Percentiles rank a stretch among this genome's conserved stretches.
Evolutionary conservation across 495 filamentous ascomycete genomes (phyloP).

Genomic region (Penicillium antarcticum): DNA sequence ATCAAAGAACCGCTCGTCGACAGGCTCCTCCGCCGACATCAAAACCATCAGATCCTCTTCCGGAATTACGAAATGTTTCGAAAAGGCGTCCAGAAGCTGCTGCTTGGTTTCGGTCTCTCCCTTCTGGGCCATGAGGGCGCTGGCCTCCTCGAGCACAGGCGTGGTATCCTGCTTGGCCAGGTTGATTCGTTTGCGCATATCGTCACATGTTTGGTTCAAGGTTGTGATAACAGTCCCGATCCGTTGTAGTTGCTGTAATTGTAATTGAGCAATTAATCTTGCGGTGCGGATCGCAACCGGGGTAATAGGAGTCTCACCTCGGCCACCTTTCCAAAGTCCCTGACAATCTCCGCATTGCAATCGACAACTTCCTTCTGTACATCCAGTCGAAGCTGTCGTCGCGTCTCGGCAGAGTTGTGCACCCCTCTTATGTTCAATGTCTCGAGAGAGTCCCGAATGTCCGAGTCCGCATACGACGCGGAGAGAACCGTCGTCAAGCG

Average conservation of each 20-base stretch:
- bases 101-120: constrained; percentile 82
- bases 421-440: constrained; percentile 70
- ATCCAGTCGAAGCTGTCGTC: constrained; percentile 76
- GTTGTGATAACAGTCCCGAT: constrained; percentile 75
- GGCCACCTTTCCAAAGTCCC: constrained; percentile 86
- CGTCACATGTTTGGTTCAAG: constrained; percentile 76
- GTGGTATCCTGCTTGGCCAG: constrained; percentile 71
- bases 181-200: constrained; percentile 74
- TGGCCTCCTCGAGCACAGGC: constrained; percentile 76
- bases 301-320: constrained; percentile 55
- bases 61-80: constrained; percentile 76
- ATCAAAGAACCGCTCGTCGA: constrained; percentile 83
- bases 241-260: constrained; percentile 72
- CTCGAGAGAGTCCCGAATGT: constrained; percentile 81
- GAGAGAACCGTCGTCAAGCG: constrained; percentile 85
- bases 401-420: constrained; percentile 73
- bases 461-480: constrained; percentile 85
- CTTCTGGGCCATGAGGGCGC: constrained; percentile 69
- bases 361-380: constrained; percentile 91
- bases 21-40: constrained; percentile 72
- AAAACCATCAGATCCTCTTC: constrained; percentile 71
- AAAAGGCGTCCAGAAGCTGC: constrained; percentile 76
- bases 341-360: constrained; percentile 87
- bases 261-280: constrained; percentile 8
- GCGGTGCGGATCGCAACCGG: background rate